Conservation (phyloP, 2,329 filamentous ascomycete genomes). For the Coniochaeta prunicola region DNA sequence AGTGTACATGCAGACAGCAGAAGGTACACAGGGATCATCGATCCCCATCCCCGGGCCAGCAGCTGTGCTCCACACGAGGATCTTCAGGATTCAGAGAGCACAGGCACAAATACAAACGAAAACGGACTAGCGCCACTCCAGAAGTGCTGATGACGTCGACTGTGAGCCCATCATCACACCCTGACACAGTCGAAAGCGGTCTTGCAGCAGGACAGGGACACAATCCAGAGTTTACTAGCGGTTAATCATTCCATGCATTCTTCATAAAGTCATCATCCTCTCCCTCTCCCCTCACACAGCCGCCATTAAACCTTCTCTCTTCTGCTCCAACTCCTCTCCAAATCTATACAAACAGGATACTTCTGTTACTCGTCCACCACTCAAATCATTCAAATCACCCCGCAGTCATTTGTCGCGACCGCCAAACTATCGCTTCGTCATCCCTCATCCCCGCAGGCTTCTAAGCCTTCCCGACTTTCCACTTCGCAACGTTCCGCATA, state of each 20-base stretch:
- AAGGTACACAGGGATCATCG: too few species aligned
- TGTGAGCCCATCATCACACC: neutral
- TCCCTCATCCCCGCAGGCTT: neutral
- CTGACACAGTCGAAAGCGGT: neutral
- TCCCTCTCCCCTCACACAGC: neutral
- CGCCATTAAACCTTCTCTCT: neutral
- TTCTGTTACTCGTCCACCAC: neutral
- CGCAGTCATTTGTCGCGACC: neutral
- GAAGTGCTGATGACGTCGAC: neutral
- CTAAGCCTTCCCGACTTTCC: neutral
- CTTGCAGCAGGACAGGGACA: neutral
- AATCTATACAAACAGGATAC: neutral
- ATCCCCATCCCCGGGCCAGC: too few species aligned
- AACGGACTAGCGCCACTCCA: neutral
- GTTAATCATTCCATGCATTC: neutral
- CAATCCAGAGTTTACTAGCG: neutral
- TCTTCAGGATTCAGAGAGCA: neutral
- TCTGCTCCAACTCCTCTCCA: neutral
- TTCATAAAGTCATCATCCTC: neutral
- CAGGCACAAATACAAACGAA: neutral
- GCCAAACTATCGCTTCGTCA: neutral
- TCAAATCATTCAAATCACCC: neutral
- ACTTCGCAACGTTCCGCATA: neutral
- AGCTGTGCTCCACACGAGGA: neutral
- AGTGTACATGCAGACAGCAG: too few species aligned